A percentile compares a stretch with the other conserved stretches of the same genome.
These are phyloP conservation scores for Termitomyces sp. DNA, from an alignment of 768 basidiomycete genomes.

Conservation along the genomic window DNA sequence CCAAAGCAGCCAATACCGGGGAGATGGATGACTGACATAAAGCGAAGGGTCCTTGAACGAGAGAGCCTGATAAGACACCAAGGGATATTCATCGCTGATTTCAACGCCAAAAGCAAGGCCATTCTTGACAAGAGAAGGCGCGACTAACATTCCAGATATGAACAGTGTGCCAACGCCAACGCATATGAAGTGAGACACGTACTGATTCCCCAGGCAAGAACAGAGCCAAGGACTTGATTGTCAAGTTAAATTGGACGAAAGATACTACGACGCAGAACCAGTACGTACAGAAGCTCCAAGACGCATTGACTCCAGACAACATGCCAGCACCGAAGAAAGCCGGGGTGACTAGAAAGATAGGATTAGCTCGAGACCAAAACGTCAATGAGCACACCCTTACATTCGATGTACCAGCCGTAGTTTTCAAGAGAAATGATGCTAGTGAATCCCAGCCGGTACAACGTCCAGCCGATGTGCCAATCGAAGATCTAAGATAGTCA, in stretches of 20 bases:
- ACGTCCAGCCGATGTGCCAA: slow-evolving; percentile 61
- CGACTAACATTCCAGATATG: slow-evolving; percentile 26
- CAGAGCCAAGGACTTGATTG: slow-evolving; percentile 36
- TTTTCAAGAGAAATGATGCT: slow-evolving; percentile 55
- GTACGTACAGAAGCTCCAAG: slow-evolving; percentile 46
- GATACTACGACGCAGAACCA: not conserved
- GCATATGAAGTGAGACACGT: slow-evolving; percentile 11
- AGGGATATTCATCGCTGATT: slow-evolving; percentile 32
- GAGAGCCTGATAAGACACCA: slow-evolving; percentile 38
- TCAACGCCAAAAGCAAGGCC: slow-evolving; percentile 42
- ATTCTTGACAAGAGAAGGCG: slow-evolving; percentile 45
- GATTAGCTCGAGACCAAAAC: not conserved
- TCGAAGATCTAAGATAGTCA: slow-evolving; percentile 37
- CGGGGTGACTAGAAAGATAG: slow-evolving; percentile 31
- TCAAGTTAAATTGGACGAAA: not conserved
- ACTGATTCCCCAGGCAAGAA: slow-evolving; percentile 61
- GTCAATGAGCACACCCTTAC: slow-evolving; percentile 22
- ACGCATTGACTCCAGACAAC: slow-evolving; percentile 51
- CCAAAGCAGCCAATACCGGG: slow-evolving; percentile 60
- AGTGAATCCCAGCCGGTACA: slow-evolving; percentile 53
- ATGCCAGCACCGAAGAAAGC: slow-evolving; percentile 58
- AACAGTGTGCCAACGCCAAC: not conserved
- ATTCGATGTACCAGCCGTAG: slow-evolving; percentile 51
- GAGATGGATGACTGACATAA: slow-evolving; percentile 40
- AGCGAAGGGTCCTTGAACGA: slow-evolving; percentile 37